Evolutionary conservation across 768 basidiomycete genomes (phyloP), one percentile per base, ranked within the genome.

Genomic region (Nidularia pulvinata): DNA sequence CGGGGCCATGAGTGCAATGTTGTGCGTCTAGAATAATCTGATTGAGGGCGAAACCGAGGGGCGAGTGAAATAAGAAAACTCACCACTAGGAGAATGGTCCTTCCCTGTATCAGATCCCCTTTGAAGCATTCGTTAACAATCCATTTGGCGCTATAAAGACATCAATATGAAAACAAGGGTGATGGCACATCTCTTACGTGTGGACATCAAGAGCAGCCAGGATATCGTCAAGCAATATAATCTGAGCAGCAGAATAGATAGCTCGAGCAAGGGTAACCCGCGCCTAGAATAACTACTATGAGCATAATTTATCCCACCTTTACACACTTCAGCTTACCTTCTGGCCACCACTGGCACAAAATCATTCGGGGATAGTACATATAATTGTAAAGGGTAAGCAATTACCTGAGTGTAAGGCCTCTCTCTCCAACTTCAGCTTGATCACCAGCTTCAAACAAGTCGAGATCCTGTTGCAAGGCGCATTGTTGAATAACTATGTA

Each of bases 61-160:
- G 4, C 22, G 11, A 44, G 30, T 11, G 51, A 34, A 7, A 42
- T 19, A 25, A 13, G 35, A 5, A 16, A 3, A 66, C 78, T 51
- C 57, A 83, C 83, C 46, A 97, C 94, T 22, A 98, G 78, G 45
- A 98, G 77, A 48, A 96, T 73, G 1, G 95, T 97, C 46, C 95
- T 79, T 14, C 83, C 86, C n/a, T 73, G 68, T 65, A 94, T 77
- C 42, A 97, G 72, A 46, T 89, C 85, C 6, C 95, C 94, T 57
- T 80, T 77, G 19, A 98, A 74, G 60, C 93, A 95, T 50, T 92
- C 77, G 16, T 84, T 75, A 61, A 88, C 88, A 45, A 98, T 81
- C 69, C 91, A 89, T 57, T 88, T 84, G 0, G 93, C 89, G 0
- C 92, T 94, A n/a, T 59, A 88, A 85, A 1, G 85, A 33, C 13